A percentile compares a stretch with the other conserved stretches of the same genome.
Conservation (phyloP, 352 stramenopile genomes). For the Phytophthora constricta region DNA sequence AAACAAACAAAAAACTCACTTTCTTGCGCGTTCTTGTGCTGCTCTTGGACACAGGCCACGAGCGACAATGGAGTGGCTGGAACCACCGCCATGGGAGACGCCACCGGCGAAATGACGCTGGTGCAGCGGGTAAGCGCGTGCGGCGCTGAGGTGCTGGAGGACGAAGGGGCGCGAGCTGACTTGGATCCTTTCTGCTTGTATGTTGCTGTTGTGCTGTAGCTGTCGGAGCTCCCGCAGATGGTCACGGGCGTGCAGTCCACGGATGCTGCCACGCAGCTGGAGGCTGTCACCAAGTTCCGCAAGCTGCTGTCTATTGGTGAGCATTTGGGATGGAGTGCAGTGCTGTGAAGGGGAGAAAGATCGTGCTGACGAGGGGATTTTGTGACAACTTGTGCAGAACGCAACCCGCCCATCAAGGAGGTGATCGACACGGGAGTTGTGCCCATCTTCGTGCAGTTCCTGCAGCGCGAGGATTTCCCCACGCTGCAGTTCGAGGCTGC, state of each 20-base stretch:
- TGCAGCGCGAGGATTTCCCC: slow-evolving; percentile 95
- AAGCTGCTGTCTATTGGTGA: slow-evolving; percentile 97
- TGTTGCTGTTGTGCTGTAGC: slow-evolving; percentile 48
- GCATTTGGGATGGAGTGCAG: slow-evolving; percentile 1
- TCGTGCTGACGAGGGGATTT: slow-evolving; percentile 6
- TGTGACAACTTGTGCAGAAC: slow-evolving; percentile 67
- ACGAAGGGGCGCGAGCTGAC: slow-evolving; percentile 20
- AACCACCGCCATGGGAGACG: slow-evolving; percentile 39
- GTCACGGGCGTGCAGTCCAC: slow-evolving; percentile 92
- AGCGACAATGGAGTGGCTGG: slow-evolving; percentile 22
- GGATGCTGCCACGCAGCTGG: slow-evolving; percentile 93
- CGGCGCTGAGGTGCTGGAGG: slow-evolving; percentile 13
- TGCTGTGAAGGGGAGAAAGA: background rate
- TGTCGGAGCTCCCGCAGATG: slow-evolving; percentile 96
- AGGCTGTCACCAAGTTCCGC: slow-evolving; percentile 98
- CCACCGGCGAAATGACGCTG: slow-evolving; percentile 56
- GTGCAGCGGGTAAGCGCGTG: slow-evolving; percentile 50
- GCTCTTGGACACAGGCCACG: slow-evolving; percentile 28
- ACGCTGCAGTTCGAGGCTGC: slow-evolving; percentile 98
- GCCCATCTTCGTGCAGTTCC: slow-evolving; percentile 98
- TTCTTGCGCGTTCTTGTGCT: slow-evolving; percentile 11
- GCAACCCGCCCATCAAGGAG: slow-evolving; percentile 99
- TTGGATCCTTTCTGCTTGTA: background rate
- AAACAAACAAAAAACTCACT: slow-evolving; percentile 14
- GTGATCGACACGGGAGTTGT: slow-evolving; percentile 99